Evolutionary conservation across 805 yeast genomes (phyloP), one percentile per base, ranked within the genome.

Genomic region (Saturnispora serradocipensis): DNA sequence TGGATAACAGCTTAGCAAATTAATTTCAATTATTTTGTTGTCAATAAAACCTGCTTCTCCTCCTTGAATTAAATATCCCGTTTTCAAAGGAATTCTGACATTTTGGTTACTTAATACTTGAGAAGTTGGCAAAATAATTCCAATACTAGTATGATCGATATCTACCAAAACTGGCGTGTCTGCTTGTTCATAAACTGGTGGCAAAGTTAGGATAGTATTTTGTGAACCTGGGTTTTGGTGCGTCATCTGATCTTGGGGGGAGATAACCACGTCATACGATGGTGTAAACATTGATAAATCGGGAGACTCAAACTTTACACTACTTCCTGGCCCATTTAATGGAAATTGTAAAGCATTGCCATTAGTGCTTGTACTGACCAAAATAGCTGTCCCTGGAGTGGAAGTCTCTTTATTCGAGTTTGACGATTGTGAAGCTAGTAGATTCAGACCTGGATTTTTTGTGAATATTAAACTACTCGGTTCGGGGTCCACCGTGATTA

Each of bases 101-200:
- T 86, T 85, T 18, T 87, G 82, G 58, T 82, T 84, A 39, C 86
- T 77, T 18, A 86, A 68, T 2, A 90, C 86, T 43, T 82, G 75
- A 0, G 88, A 76, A 20, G 75, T 71, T 30, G 75, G 76, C 5
- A 87, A 76, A 2, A 85, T 69, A 0, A 82, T 60, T 0, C 85
- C 89, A 54, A 74, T 74, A 1, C 81, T 69, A 45, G 76, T 78
- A 34, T 75, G 72, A 9, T 73, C 64, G 3, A 77, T 64, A 57
- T 82, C 81, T 24, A 74, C 68, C n/a, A 84, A 45, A 10, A 54
- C 54, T 5, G 64, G 48, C 28, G 38, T 15, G 18, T 45, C 35
- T 47, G 16, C 45, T 49, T 51, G 45, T 44, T 48, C 53, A 24
- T 43, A 13, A 28, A 40, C 43, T 8, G 46, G 36, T 38, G 54